Evolutionary conservation across 441 rosid species (phyloP).

Genomic region (Oxalis stricta): DNA sequence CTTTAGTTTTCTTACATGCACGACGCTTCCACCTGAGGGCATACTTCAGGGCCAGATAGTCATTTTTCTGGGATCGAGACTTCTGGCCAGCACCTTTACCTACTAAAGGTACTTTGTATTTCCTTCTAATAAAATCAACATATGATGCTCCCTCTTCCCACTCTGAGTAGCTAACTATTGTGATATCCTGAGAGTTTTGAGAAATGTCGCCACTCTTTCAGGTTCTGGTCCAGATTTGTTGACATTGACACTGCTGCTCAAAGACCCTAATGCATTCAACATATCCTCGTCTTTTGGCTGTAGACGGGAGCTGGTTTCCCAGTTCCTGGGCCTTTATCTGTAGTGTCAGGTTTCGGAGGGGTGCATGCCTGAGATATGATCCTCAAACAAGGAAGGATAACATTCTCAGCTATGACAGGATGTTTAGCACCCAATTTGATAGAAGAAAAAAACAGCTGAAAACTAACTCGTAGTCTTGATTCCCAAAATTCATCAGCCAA

Average conservation of each 20-base stretch:
- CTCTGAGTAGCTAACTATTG: conserved; percentile 87
- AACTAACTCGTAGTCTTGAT: conserved; percentile 91
- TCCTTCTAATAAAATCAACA: conserved; percentile 99
- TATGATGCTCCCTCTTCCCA: conserved; percentile 99
- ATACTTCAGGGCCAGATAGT: conserved; percentile 87
- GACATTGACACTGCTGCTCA: conserved; percentile 21
- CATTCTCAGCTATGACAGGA: conserved; percentile 98
- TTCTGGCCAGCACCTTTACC: conserved; percentile 62
- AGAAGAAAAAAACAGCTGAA: conserved; percentile 92
- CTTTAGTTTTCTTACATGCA: conserved; percentile 50
- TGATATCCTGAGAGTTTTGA: conserved; percentile 70
- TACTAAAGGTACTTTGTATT: conserved; percentile 82
- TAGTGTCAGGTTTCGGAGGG: conserved; percentile 96
- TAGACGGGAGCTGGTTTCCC: conserved; percentile 43
- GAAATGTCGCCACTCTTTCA: conserved; percentile 66
- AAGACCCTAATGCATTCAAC: conserved; percentile 28
- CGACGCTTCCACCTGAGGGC: conserved; percentile 87
- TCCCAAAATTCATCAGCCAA: conserved; percentile 99
- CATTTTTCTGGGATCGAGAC: conserved; percentile 73
- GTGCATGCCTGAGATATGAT: conserved; percentile 97
- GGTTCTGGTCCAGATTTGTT: conserved; percentile 39
- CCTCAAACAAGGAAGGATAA: conserved; percentile 98
- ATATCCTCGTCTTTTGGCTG: conserved; percentile 66
- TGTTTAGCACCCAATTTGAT: conserved; percentile 98
- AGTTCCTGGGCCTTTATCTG: conserved; percentile 59